phyloP scores from a whole-genome alignment of 257 asterid species.

The Scutellaria baicalensis region DNA sequence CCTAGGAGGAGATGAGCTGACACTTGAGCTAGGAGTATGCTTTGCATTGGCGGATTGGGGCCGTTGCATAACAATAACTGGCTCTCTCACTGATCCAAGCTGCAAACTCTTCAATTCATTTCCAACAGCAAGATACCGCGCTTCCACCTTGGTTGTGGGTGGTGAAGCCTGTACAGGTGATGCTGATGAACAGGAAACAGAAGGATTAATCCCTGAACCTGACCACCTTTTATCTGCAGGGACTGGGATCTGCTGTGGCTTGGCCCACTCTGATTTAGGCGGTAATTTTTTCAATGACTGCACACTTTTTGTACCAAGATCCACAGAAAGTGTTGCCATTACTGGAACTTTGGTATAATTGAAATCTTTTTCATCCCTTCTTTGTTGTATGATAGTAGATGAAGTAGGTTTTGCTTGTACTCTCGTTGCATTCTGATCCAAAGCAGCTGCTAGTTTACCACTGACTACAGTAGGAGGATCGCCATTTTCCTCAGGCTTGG shows the following conservation, averaged over 20 bases:
- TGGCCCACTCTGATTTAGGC: conserved; percentile 60
- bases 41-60: conserved; percentile 34
- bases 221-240: conserved; percentile 69
- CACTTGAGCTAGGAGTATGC: conserved; percentile 34
- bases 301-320: conserved; percentile 48
- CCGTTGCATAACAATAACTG: conserved; percentile 51
- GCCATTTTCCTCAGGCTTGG: conserved; percentile 60
- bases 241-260: conserved; percentile 39
- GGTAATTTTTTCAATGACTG: conserved; percentile 50
- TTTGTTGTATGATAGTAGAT: conserved; percentile 38
- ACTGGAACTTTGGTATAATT: conserved; percentile 48
- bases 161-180: conserved; percentile 37
- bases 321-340: conserved; percentile 38
- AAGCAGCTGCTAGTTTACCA: conserved; percentile 32
- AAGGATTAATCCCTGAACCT: conserved; percentile 31
- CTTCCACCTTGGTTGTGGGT: conserved; percentile 28
- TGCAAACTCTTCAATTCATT: conserved; percentile 54
- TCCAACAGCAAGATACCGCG: conserved; percentile 29
- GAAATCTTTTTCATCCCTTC: conserved; percentile 69
- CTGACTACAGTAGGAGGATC: conserved; percentile 43
- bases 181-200: conserved; percentile 29
- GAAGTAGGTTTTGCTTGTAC: conserved; percentile 33
- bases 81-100: conserved; percentile 51
- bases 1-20: conserved; percentile 46
- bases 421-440: conserved; percentile 32